phyloP scores from a whole-genome alignment of 148 eudicot genomes.

The Linanthus parryae region DNA sequence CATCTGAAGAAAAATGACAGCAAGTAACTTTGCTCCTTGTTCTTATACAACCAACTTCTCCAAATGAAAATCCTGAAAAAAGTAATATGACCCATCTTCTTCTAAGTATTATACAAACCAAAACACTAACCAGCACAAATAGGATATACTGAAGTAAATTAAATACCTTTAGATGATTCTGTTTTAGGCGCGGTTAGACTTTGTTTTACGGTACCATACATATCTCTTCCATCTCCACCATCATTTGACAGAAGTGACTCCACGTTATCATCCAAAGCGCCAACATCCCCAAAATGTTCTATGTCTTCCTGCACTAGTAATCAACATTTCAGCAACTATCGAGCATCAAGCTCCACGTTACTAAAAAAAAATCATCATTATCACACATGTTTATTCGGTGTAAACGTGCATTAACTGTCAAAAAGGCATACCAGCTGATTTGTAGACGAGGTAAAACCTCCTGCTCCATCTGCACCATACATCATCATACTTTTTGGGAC shows the following conservation, averaged over 20 bases:
- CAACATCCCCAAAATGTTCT: slow-evolving; percentile 92
- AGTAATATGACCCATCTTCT: slow-evolving; percentile 5
- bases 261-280: slow-evolving; percentile 86
- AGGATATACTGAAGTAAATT: too few relatives aligned
- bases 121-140: too few relatives aligned
- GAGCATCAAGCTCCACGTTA: too few relatives aligned
- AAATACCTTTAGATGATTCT: slow-evolving; percentile 74
- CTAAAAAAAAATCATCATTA: too few relatives aligned
- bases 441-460: slow-evolving; percentile 84
- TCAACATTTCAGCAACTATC: too few relatives aligned
- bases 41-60: slow-evolving; percentile 69
- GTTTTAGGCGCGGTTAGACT: slow-evolving; percentile 74
- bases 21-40: slow-evolving; percentile 73
- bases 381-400: too few relatives aligned
- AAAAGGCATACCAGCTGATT: slow-evolving; percentile 99
- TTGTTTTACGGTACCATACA: slow-evolving; percentile 75
- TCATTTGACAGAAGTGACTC: slow-evolving; percentile 88
- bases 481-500: slow-evolving; percentile 79
- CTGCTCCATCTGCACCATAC: slow-evolving; percentile 84
- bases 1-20: slow-evolving; percentile 94
- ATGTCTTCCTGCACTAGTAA: slow-evolving; percentile 95
- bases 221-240: slow-evolving; percentile 73
- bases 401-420: too few relatives aligned
- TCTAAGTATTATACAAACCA: slow-evolving; percentile 1
- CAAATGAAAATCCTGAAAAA: slow-evolving; percentile 72